These are phyloP conservation scores for Hammondia hammondi DNA, from an alignment of 169 alveolate species.

Conservation along the genomic window DNA sequence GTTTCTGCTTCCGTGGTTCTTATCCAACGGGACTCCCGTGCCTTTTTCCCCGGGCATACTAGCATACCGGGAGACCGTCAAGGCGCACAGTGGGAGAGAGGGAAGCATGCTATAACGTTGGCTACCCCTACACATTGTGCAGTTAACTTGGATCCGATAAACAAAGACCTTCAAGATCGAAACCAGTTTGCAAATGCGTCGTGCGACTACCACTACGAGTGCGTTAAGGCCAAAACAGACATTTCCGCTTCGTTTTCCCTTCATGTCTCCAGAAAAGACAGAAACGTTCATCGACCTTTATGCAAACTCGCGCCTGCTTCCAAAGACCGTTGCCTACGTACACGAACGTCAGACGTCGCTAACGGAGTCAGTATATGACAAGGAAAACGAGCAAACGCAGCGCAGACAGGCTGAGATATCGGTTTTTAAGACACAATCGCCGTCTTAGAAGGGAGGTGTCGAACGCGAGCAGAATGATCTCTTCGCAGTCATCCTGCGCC, in stretches of 20 bases:
- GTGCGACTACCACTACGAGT: not conserved
- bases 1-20: not conserved
- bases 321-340: slow-evolving; percentile 80
- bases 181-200: too few species aligned
- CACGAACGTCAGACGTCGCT: slow-evolving; percentile 6
- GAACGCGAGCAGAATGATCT: too few species aligned
- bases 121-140: too few species aligned
- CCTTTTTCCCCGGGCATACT: too few species aligned
- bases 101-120: too few species aligned
- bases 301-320: slow-evolving; percentile 79
- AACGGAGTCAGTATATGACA: not conserved
- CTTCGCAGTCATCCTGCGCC: too few species aligned
- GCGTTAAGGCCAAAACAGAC: not conserved
- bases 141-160: not conserved
- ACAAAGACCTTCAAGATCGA: too few species aligned
- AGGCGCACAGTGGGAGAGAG: too few species aligned
- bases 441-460: not conserved
- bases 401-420: too few species aligned
- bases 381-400: too few species aligned
- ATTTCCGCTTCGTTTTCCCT: not conserved
- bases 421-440: not conserved
- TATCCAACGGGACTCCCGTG: slow-evolving; percentile 43
- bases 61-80: too few species aligned
- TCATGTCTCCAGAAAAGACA: not conserved
- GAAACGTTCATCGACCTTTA: slow-evolving; percentile 76